Evolutionary conservation across 768 basidiomycete species (phyloP), one percentile per base, ranked within the genome.

Genomic region (Cystofilobasidium ferigula): DNA sequence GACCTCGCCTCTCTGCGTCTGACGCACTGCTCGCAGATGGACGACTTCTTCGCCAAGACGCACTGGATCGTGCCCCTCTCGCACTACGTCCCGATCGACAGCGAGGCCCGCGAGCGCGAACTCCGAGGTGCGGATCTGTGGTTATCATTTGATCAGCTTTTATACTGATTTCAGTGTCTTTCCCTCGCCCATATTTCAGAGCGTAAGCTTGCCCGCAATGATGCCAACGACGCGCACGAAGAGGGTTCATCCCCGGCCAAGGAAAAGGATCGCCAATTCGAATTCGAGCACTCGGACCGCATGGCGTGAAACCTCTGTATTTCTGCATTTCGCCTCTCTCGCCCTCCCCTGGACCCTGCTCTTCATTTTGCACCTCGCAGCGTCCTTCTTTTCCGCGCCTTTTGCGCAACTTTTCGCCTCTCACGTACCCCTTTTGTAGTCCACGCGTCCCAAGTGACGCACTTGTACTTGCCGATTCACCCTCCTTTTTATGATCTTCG

Each of bases 51-150:
- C 70, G 42, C 64, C 14, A 67, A 69, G 22, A 70, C 62, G 13
- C 62, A 67, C 36, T 71, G 68, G 71, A 58, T 74, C 47, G 71
- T 73, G 0, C 73, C 73, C n/a, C 51, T 62, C 14, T 63, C 62
- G 38, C 69, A 71, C 48, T 45, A 64, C 10, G 57, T 65, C 14
- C 18, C 43, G 0, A 48, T 71, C 62, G 38, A 40, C 48, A 24
- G 38, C 16, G 58, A 28, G 32, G 57, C 59, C 10, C 62, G 72
- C 13, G 71, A 72, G 59, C 34, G 30, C 47, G 68, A 73, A 58
- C 69, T 73, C 10, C 59, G 59, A 7, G 24, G 57, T 28, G 57
- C 26, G 24, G 24, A 18, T 8, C 24, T 59, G 30, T 8, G 28
- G 24, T 59, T 22, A 22, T 3, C 51, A 12, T 12, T n/a, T 4